Percentiles rank a stretch among this genome's conserved stretches.
phyloP scores from a whole-genome alignment of 345 rosid genomes.

The Mercurialis annua region DNA sequence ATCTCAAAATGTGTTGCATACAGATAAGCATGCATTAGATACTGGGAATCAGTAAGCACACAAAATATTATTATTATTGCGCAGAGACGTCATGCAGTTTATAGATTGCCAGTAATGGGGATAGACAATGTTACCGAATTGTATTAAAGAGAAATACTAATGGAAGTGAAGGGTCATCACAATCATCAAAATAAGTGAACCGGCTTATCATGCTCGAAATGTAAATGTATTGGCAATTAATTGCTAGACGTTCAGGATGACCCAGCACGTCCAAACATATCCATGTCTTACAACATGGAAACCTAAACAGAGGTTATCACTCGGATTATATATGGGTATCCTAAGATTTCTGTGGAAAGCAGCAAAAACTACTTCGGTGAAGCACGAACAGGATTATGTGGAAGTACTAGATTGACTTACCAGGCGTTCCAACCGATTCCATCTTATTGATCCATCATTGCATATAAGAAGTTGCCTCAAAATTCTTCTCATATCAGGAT shows the following conservation, averaged over 20 bases:
- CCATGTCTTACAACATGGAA: not conserved
- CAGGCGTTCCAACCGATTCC: conserved; percentile 93
- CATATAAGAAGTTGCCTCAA: conserved; percentile 80
- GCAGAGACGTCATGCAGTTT: not conserved
- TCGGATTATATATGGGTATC: not conserved
- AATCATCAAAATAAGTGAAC: conserved; percentile 1
- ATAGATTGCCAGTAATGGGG: not conserved
- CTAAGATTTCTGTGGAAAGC: not conserved
- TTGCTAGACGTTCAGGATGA: not conserved
- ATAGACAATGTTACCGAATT: no score
- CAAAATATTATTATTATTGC: not conserved
- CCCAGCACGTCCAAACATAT: not conserved
- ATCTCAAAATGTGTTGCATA: not conserved
- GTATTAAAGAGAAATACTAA: not conserved
- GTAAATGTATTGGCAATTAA: no score
- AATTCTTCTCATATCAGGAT: conserved; percentile 92
- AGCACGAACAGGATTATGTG: not conserved
- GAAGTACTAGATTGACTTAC: conserved; percentile 31
- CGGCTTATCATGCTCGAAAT: not conserved
- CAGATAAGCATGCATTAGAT: not conserved
- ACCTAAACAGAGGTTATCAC: not conserved
- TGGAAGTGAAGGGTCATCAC: not conserved
- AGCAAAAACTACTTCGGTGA: not conserved
- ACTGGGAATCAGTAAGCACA: not conserved
- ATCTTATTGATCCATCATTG: conserved; percentile 85